Base-by-base conservation (phyloP, 768 basidiomycete genomes). In the Kwoniella bestiolae region DNA sequence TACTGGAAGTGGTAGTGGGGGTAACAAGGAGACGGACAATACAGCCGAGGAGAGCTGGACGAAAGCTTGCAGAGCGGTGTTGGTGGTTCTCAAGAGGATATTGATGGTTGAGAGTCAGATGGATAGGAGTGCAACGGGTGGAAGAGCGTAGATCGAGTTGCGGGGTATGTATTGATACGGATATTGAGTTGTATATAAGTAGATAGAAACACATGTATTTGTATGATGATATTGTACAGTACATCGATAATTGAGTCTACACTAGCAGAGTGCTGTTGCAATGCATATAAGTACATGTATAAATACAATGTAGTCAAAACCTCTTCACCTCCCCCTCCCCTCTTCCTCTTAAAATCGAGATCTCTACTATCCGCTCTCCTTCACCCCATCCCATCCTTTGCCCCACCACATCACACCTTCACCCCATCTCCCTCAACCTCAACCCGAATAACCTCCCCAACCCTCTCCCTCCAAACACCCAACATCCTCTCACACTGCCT, bases 21-120 rank as follows among this genome's bases (percentile, higher is more conserved):
- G 25, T 29, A 3, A 47, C 25, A 44, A 63, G 35, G 34, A 51
- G 21, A 34, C 49, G 44, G 59, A 60, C 56, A 49, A 46, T 25
- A 52, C 73, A 14, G 91, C 92, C 73, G 95, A 99, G 78, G 95
- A 99, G 75, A 85, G 88, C 0, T 99, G 95, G 95, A 97, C 95
- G 25, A 87, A 92, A 65, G 92, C 94, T 3, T 83, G 98, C 74
- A 86, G 92, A 32, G 94, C 96, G 73, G 91, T 98, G 63, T 84
- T 96, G 63, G 65, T 67, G 34, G 76, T 79, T 9, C 60, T 81
- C 41, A 79, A 81, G 58, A 46, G 77, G 65, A 75, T 81, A 25
- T 60, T 81, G 59, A 69, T 79, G 21, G 69, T 77, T 32, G 80
- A 78, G 65, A 81, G 79, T 57, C 75, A 81, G 58, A 72, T 67